A percentile compares a stretch with the other conserved stretches of the same genome.
Evolutionary conservation across 371 early-diverging fungal genomes (phyloP).

Genomic region (Syncephalastrum racemosum): DNA sequence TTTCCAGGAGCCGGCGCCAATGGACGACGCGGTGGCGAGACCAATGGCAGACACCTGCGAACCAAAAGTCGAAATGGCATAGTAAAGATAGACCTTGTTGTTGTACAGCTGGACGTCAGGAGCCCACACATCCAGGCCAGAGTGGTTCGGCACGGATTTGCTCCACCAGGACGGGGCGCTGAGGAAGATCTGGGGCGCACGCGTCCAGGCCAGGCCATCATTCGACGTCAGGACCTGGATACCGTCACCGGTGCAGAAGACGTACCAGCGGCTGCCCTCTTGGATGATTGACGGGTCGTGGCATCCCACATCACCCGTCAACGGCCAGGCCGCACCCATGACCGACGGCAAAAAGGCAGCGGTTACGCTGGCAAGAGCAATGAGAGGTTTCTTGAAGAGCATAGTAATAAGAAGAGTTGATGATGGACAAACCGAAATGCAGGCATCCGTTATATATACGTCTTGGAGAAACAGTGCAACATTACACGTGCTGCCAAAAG

Average conservation of each 20-base stretch:
- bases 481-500: too few species aligned
- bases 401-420: too few species aligned
- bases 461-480: too few species aligned
- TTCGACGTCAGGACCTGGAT: slow-evolving; percentile 10
- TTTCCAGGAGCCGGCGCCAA: slow-evolving; percentile 14
- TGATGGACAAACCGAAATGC: too few species aligned
- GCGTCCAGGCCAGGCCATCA: slow-evolving; percentile 6
- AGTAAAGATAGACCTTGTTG: slow-evolving; percentile 9
- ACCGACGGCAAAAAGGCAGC: background rate
- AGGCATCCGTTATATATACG: too few species aligned
- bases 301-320: slow-evolving; percentile 11
- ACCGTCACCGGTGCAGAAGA: slow-evolving; percentile 14
- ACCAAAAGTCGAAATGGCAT: slow-evolving; percentile 12
- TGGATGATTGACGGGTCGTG: slow-evolving; percentile 12
- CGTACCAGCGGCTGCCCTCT: slow-evolving; percentile 11
- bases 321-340: slow-evolving; percentile 7
- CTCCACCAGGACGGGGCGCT: slow-evolving; percentile 10
- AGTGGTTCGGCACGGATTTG: background rate
- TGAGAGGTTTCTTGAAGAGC: too few species aligned
- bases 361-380: too few species aligned
- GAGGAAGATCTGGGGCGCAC: slow-evolving; percentile 14
- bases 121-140: slow-evolving; percentile 15
- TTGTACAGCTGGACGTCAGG: slow-evolving; percentile 12
- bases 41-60: slow-evolving; percentile 10
- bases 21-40: slow-evolving; percentile 8